Evolutionary conservation across 139 green algal genomes (phyloP).

Genomic region (Marvania coccoides): DNA sequence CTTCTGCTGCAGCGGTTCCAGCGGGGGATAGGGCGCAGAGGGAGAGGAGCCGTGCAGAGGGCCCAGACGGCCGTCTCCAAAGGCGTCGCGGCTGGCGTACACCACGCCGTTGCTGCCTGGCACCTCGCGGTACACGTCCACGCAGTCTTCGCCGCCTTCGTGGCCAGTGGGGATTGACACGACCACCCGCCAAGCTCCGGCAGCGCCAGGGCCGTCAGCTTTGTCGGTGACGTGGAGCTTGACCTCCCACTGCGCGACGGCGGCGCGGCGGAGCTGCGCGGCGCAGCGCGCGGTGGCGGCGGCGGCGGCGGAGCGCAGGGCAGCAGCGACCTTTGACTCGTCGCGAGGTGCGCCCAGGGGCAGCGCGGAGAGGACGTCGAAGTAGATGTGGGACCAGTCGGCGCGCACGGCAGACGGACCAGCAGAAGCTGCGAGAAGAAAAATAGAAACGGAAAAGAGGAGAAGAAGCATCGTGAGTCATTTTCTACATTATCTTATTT

Average conservation of each 20-base stretch:
- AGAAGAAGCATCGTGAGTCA: too few relatives aligned
- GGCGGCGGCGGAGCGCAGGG: slow-evolving; percentile 43
- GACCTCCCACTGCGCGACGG: slow-evolving; percentile 77
- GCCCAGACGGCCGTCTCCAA: slow-evolving; percentile 3
- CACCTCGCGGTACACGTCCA: slow-evolving; percentile 85
- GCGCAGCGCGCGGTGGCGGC: slow-evolving; percentile 3
- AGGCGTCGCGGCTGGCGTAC: background rate
- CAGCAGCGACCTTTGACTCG: slow-evolving; percentile 47
- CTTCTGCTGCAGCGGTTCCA: slow-evolving; percentile 74
- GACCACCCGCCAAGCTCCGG: slow-evolving; percentile 83
- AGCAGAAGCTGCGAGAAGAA: background rate
- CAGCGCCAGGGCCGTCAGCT: slow-evolving; percentile 29
- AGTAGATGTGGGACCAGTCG: slow-evolving; percentile 86
- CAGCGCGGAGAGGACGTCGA: slow-evolving; percentile 52
- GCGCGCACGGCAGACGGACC: background rate
- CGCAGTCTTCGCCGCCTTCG: slow-evolving; percentile 76
- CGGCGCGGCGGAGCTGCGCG: slow-evolving; percentile 38
- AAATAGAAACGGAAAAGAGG: background rate
- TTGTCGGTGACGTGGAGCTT: slow-evolving; percentile 47
- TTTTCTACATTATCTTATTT: background rate
- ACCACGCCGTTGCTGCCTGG: background rate
- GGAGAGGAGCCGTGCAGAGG: slow-evolving; percentile 48
- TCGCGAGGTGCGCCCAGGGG: slow-evolving; percentile 26
- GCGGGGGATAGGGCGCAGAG: slow-evolving; percentile 57
- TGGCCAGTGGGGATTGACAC: slow-evolving; percentile 81